Conservation (phyloP, 1,284 basidiomycete species). For the Trichosporon sp. region DNA sequence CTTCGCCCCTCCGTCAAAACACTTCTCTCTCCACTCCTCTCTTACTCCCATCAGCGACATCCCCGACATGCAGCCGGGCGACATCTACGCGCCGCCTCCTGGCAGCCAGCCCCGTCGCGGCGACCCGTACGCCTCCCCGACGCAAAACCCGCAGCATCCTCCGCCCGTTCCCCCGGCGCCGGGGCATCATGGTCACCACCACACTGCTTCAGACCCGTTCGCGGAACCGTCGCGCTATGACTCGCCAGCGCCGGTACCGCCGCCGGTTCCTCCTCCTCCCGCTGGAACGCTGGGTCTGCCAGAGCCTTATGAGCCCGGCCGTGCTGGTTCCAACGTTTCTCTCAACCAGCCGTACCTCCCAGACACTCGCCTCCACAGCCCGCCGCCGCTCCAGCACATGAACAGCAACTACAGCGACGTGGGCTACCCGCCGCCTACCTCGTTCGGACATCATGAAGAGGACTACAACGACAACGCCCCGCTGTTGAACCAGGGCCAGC, state of each 20-base stretch:
- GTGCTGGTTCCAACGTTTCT: constrained; percentile 7
- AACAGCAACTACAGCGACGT: background rate
- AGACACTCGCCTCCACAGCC: constrained; percentile 44
- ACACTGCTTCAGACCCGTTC: constrained; percentile 25
- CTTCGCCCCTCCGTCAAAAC: background rate
- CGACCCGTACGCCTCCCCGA: constrained; percentile 22
- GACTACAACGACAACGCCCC: constrained; percentile 50
- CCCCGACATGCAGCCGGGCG: constrained; percentile 26
- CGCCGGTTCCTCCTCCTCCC: constrained; percentile 16
- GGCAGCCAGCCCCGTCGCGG: constrained; percentile 8
- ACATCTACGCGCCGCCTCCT: constrained; percentile 26
- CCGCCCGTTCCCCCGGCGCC: constrained; percentile 16
- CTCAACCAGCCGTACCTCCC: constrained; percentile 30
- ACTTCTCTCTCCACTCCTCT: background rate
- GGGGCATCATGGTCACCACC: constrained; percentile 2
- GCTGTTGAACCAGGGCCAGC: constrained; percentile 41
- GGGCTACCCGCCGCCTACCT: constrained; percentile 19
- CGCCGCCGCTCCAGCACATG: constrained; percentile 42
- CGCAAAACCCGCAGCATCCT: constrained; percentile 12
- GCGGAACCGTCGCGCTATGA: constrained; percentile 21
- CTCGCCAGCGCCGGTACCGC: constrained; percentile 17
- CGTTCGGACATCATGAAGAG: constrained; percentile 33
- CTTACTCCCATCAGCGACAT: background rate
- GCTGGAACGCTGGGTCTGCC: constrained; percentile 9
- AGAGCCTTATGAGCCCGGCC: constrained; percentile 15